Evolutionary conservation across 176 grass and related monocot species (phyloP).

Genomic region (Eragrostis curvula): DNA sequence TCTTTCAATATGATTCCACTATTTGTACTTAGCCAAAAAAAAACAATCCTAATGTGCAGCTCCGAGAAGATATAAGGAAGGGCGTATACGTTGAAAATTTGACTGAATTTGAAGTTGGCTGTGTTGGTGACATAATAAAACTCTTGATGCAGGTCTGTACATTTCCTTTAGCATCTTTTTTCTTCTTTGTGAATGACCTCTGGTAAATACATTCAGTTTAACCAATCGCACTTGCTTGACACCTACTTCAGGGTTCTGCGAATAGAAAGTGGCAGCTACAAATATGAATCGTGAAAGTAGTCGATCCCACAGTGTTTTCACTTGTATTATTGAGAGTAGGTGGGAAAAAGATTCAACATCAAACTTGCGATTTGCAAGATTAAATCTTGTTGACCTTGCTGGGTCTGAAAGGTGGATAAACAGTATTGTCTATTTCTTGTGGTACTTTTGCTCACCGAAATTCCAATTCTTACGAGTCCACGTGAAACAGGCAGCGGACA

Average conservation of each 20-base stretch:
- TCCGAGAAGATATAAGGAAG: constrained; percentile 78
- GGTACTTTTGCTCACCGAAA: constrained; percentile 4
- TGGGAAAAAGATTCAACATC: constrained; percentile 85
- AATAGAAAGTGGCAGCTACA: constrained; percentile 95
- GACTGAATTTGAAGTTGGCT: constrained; percentile 81
- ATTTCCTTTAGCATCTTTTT: constrained; percentile 24
- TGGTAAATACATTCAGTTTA: constrained; percentile 8
- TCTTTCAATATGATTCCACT: constrained; percentile 14
- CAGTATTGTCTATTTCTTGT: not conserved
- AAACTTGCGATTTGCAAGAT: constrained; percentile 89
- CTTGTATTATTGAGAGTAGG: constrained; percentile 87
- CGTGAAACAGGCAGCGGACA: constrained; percentile 82
- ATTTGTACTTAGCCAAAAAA: constrained; percentile 24
- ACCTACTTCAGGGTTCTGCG: constrained; percentile 75
- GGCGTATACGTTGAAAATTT: constrained; percentile 97
- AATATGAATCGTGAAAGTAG: constrained; percentile 98
- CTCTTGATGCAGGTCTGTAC: constrained; percentile 78
- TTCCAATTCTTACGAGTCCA: constrained; percentile 41
- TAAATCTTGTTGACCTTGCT: constrained; percentile 97
- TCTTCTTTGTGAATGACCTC: constrained; percentile 30
- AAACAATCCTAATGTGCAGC: constrained; percentile 48
- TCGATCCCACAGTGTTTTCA: constrained; percentile 94
- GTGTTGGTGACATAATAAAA: constrained; percentile 85
- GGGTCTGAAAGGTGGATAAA: constrained; percentile 86
- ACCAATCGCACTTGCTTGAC: constrained; percentile 1